These are phyloP conservation scores for Vicia villosa DNA, from an alignment of 306 rosid species.

Conservation along the genomic window DNA sequence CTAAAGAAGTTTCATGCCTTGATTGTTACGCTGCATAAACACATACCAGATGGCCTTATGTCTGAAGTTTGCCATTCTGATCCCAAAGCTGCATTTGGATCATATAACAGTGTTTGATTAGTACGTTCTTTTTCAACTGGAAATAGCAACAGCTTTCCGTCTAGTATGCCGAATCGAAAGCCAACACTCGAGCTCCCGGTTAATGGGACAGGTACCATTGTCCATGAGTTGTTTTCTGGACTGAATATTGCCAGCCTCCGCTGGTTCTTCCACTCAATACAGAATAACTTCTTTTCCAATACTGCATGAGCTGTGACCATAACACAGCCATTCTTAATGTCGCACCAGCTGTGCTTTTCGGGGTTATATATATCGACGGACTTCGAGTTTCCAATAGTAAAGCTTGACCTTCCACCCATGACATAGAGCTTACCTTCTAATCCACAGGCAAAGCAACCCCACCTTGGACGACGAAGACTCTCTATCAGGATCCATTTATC, in stretches of 20 bases:
- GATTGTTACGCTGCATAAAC: constrained; percentile 81
- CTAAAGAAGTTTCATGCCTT: constrained; percentile 56
- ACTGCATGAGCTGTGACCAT: constrained; percentile 97
- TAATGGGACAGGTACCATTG: constrained; percentile 73
- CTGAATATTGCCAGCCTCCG: constrained; percentile 70
- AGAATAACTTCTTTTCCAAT: constrained; percentile 75
- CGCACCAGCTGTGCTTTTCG: constrained; percentile 71
- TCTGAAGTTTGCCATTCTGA: constrained; percentile 83
- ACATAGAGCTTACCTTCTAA: constrained; percentile 88
- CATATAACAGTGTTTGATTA: constrained; percentile 67
- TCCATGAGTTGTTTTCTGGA: constrained; percentile 82
- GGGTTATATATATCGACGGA: constrained; percentile 81
- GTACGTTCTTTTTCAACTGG: constrained; percentile 55
- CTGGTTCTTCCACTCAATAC: constrained; percentile 96
- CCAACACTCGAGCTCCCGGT: constrained; percentile 78
- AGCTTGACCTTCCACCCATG: constrained; percentile 97
- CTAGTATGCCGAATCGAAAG: constrained; percentile 71
- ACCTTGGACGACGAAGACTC: constrained; percentile 90
- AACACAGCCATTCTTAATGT: constrained; percentile 96
- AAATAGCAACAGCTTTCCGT: constrained; percentile 68
- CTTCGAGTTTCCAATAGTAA: constrained; percentile 91
- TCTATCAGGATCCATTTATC: constrained; percentile 73
- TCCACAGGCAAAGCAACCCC: constrained; percentile 92
- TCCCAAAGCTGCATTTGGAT: constrained; percentile 81
- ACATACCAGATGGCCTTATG: constrained; percentile 74